phyloP scores from a whole-genome alignment of 2,329 filamentous ascomycete species.

The Verticillium dahliae region DNA sequence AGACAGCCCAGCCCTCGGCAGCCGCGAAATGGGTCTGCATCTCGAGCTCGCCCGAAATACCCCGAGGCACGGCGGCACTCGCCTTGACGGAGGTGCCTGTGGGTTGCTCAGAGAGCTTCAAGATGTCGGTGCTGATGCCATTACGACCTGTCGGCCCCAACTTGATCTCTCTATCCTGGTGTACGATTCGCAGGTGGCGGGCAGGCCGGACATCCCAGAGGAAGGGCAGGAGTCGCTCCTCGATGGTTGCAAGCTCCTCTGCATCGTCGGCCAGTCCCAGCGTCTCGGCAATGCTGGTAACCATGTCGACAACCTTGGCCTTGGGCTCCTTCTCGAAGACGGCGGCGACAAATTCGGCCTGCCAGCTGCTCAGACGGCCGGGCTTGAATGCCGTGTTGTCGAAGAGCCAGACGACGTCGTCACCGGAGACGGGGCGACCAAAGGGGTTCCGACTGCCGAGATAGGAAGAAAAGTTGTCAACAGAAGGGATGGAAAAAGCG shows the following conservation, averaged over 20 bases:
- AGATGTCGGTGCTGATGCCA: slow-evolving; percentile 62
- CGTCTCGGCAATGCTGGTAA: slow-evolving; percentile 63
- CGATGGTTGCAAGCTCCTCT: slow-evolving; percentile 52
- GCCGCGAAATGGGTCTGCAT: slow-evolving; percentile 71
- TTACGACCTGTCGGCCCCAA: slow-evolving; percentile 66
- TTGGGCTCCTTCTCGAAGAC: slow-evolving; percentile 72
- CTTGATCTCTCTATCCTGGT: slow-evolving; percentile 41
- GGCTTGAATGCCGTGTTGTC: slow-evolving; percentile 79
- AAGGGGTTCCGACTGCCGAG: slow-evolving; percentile 51
- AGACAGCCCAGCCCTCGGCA: slow-evolving; percentile 74
- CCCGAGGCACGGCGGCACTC: slow-evolving; percentile 42
- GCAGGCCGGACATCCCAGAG: slow-evolving; percentile 69
- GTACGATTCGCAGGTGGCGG: slow-evolving; percentile 58
- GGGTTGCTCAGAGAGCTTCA: slow-evolving; percentile 40
- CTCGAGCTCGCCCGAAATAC: slow-evolving; percentile 47
- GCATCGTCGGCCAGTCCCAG: slow-evolving; percentile 59
- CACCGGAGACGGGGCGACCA: slow-evolving; percentile 49
- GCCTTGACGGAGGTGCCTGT: slow-evolving; percentile 40
- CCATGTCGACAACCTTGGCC: slow-evolving; percentile 58
- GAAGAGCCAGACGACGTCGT: slow-evolving; percentile 79
- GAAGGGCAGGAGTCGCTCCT: slow-evolving; percentile 67
- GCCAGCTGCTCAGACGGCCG: slow-evolving; percentile 50
- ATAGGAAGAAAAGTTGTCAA: slow-evolving; percentile 37
- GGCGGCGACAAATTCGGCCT: slow-evolving; percentile 76
- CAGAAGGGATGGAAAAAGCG: slow-evolving; percentile 21